Evolutionary conservation across 805 yeast species (phyloP), one percentile per base, ranked within the genome.

Genomic region (Limtongia smithiae): DNA sequence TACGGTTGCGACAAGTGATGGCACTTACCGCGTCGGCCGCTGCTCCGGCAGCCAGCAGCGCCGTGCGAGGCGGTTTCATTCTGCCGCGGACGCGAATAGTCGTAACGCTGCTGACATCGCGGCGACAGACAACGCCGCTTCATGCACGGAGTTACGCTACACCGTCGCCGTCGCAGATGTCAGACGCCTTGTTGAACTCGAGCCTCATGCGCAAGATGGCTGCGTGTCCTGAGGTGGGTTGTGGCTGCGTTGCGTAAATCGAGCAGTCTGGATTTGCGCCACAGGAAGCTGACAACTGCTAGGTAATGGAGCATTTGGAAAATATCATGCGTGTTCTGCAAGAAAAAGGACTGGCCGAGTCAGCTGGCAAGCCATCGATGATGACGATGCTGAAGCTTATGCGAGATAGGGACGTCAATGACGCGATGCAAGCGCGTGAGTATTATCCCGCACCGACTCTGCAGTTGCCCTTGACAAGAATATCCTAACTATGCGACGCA

Each of bases 171-270:
- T 49, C 53, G 21, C 45, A 40, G 35, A 27, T 49, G 17, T 31
- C 50, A 24, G 54, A 49, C 35, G 51, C 47, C n/a, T 28, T 50
- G 14, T 33, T 50, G 22, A 50, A 50, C 33, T 46, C 51, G 18
- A 41, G 45, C 22, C 21, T 50, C 15, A 50, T 50, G 54, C 41
- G 47, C 36, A 50, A 50, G 37, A 21, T 50, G 17, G 37, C 54
- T 11, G 24, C 47, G 11, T 38, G 34, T 22, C 48, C 50, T 11
- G 54, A 50, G 43, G 54, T 50, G 33, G n/a, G 43, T 18, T 15
- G 21, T n/a, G 21, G 9, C 11, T 14, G 14, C 30, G 17, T 12
- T 12, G 17, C 8, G 11, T 2, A 39, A 28, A n/a, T n/a, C n/a
- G n/a, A n/a, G n/a, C n/a, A n/a, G n/a, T 39, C 18, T 39, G 21